Conservation (phyloP, 306 rosid species). For the Senna siamea region DNA sequence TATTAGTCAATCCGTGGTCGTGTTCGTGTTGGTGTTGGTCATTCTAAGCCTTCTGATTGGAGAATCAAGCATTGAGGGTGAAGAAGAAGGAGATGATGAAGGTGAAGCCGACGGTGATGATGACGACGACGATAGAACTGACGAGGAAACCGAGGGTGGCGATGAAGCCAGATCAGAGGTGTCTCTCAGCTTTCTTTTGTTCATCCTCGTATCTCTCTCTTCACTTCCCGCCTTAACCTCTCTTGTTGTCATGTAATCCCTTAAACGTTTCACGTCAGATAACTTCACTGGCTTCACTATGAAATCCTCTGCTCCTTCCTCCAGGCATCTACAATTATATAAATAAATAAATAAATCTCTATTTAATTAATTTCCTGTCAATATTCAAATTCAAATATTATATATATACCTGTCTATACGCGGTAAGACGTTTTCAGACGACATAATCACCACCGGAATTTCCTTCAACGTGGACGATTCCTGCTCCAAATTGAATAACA, state of each 20-base stretch:
- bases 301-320: slow-evolving; percentile 98
- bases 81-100: slow-evolving; percentile 36
- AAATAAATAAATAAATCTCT: no score
- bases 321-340: slow-evolving; percentile 81
- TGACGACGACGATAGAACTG: slow-evolving; percentile 33
- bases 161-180: slow-evolving; percentile 58
- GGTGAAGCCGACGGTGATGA: slow-evolving; percentile 43
- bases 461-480: slow-evolving; percentile 74
- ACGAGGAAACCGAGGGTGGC: slow-evolving; percentile 55
- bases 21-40: slow-evolving; percentile 26
- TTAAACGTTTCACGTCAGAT: slow-evolving; percentile 81
- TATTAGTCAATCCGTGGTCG: slow-evolving; percentile 41
- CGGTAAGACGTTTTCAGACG: slow-evolving; percentile 90
- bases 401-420: slow-evolving; percentile 76
- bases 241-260: slow-evolving; percentile 57
- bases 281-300: slow-evolving; percentile 94
- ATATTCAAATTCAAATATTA: neutral
- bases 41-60: slow-evolving; percentile 81
- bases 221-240: slow-evolving; percentile 47
- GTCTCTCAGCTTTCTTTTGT: slow-evolving; percentile 71
- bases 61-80: slow-evolving; percentile 59
- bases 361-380: neutral
- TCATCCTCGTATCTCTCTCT: slow-evolving; percentile 39
- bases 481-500: slow-evolving; percentile 43
- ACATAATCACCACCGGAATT: slow-evolving; percentile 96